Conservation (phyloP, 176 grass and related monocot genomes). For the Oryza brachyantha region DNA sequence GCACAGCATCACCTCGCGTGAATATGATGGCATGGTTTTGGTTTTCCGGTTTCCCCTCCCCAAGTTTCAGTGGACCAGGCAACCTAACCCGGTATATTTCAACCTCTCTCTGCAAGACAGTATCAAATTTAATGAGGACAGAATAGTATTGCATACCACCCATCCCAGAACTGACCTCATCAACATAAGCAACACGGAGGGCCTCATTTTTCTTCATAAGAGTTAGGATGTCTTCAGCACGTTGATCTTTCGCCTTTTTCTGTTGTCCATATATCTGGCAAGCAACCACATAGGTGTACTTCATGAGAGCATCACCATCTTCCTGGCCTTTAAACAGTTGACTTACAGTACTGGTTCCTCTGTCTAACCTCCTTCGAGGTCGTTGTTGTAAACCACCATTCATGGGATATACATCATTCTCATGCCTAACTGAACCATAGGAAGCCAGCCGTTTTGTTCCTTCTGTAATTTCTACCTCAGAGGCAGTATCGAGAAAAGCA, state of each 20-base stretch:
- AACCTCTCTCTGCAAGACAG: slow-evolving; percentile 61
- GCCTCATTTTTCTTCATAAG: slow-evolving; percentile 95
- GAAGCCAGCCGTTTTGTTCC: slow-evolving; percentile 71
- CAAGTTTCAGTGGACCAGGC: slow-evolving; percentile 82
- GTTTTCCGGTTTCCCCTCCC: slow-evolving; percentile 98
- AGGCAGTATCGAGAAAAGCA: slow-evolving; percentile 88
- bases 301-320: slow-evolving; percentile 82
- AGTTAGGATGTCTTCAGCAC: slow-evolving; percentile 76
- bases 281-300: slow-evolving; percentile 89
- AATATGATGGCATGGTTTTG: slow-evolving; percentile 98
- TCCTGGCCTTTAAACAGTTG: slow-evolving; percentile 85
- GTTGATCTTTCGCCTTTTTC: slow-evolving; percentile 73
- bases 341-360: slow-evolving; percentile 68
- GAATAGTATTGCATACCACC: slow-evolving; percentile 69
- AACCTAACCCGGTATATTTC: slow-evolving; percentile 91
- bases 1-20: slow-evolving; percentile 85
- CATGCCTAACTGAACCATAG: slow-evolving; percentile 73
- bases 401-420: slow-evolving; percentile 47
- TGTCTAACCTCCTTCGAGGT: slow-evolving; percentile 53
- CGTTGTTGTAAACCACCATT: slow-evolving; percentile 45
- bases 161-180: slow-evolving; percentile 50
- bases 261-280: slow-evolving; percentile 97
- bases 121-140: slow-evolving; percentile 94
- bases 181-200: slow-evolving; percentile 91
- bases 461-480: slow-evolving; percentile 78